Evolutionary conservation across 805 yeast species (phyloP), one percentile per base, ranked within the genome.

Genomic region (Sugiyamaella smithiae): DNA sequence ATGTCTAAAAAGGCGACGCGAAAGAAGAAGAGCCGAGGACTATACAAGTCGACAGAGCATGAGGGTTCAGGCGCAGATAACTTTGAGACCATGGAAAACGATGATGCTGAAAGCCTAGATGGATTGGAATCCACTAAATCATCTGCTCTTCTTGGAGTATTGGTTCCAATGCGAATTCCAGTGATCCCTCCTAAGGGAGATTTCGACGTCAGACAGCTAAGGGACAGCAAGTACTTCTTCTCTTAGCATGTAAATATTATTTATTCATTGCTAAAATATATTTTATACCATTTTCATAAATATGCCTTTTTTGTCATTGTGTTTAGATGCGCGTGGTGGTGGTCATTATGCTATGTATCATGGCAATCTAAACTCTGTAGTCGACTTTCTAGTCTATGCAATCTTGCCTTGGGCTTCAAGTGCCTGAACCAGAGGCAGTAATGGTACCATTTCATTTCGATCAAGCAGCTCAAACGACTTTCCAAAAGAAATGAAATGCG

Each of bases 321-420:
- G n/a, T n/a, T n/a, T n/a, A n/a, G n/a, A n/a, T n/a, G n/a, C n/a
- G n/a, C n/a, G n/a, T n/a, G n/a, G n/a, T n/a, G n/a, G n/a, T n/a
- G n/a, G n/a, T n/a, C n/a, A n/a, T n/a, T n/a, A n/a, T n/a, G n/a
- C n/a, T n/a, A n/a, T n/a, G n/a, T n/a, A n/a, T n/a, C n/a, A n/a
- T n/a, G n/a, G n/a, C n/a, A n/a, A n/a, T n/a, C n/a, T n/a, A n/a
- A n/a, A n/a, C n/a, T n/a, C n/a, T n/a, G n/a, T n/a, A n/a, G n/a
- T n/a, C n/a, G n/a, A n/a, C n/a, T 26, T 11, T 11, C 8, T 19
- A 35, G 8, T 5, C 38, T 35, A 35, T 35, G 71, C 73, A 47
- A 90, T 85, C 64, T 88, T 90, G 0, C 97, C 97, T 67, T 91
- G 97, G 26, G 73, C 72, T 67, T 88, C 96, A 52, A 93, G 75